These are phyloP conservation scores for Zymoseptoria brevis DNA, from an alignment of 2,329 filamentous ascomycete genomes.

Conservation along the genomic window DNA sequence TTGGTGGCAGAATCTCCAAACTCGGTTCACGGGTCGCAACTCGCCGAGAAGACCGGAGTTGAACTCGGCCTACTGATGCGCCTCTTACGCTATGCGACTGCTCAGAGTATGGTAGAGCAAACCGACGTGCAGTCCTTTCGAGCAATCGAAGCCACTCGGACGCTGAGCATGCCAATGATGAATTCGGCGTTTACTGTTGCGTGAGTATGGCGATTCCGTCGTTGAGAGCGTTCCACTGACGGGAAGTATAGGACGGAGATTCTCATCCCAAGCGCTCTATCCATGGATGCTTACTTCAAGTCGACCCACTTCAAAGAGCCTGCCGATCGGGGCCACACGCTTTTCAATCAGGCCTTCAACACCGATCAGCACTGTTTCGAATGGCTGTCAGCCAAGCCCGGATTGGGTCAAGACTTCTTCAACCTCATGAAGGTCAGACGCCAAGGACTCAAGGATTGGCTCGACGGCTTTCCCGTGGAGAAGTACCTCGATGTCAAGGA, in stretches of 20 bases:
- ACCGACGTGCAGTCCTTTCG: neutral
- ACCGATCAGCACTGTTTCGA: conserved; percentile 1
- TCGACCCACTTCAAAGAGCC: neutral
- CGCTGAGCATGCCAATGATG: neutral
- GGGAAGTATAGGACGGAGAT: neutral
- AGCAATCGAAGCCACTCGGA: neutral
- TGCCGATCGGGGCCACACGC: neutral
- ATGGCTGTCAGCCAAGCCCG: conserved; percentile 1
- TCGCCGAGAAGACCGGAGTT: neutral
- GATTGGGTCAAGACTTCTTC: neutral
- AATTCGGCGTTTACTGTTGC: neutral
- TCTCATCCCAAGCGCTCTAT: neutral
- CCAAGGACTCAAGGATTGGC: neutral
- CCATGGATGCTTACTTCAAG: neutral
- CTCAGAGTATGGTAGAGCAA: neutral
- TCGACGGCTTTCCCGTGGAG: neutral
- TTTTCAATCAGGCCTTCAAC: neutral
- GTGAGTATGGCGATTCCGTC: neutral
- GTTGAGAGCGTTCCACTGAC: neutral
- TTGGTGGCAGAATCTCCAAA: neutral
- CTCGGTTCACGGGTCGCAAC: neutral
- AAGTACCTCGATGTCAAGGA: neutral
- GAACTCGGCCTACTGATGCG: neutral
- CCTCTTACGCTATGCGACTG: neutral
- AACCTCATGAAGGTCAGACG: neutral